Evolutionary conservation across 1,284 basidiomycete species (phyloP).

Genomic region (Cutaneotrichosporon sp.): DNA sequence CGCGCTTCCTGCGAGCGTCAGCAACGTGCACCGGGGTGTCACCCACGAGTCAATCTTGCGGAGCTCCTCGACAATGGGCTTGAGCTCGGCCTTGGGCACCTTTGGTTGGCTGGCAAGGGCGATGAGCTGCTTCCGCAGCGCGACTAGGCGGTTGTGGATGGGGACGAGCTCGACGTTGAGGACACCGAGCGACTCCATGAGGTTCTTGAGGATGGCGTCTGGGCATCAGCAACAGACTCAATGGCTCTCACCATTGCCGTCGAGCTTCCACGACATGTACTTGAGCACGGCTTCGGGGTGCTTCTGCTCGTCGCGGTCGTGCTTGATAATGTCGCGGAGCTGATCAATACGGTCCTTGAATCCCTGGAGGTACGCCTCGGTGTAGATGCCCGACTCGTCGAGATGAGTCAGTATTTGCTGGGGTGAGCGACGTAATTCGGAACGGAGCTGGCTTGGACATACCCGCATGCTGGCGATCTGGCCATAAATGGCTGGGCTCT

Average conservation of each 20-base stretch:
- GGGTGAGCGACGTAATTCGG: slow-evolving; percentile 15
- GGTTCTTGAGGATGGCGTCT: slow-evolving; percentile 74
- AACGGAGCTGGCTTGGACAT: slow-evolving; percentile 55
- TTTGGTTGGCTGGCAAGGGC: slow-evolving; percentile 84
- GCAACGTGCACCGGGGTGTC: background rate
- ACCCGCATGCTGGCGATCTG: slow-evolving; percentile 92
- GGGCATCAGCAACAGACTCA: slow-evolving; percentile 13
- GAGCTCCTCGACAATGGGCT: slow-evolving; percentile 87
- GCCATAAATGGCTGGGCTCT: slow-evolving; percentile 88
- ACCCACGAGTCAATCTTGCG: slow-evolving; percentile 92
- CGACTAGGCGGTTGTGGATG: slow-evolving; percentile 84
- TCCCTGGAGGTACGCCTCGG: slow-evolving; percentile 80
- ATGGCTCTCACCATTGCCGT: slow-evolving; percentile 76
- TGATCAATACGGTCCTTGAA: slow-evolving; percentile 78
- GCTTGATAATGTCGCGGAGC: slow-evolving; percentile 77
- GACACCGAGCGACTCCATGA: slow-evolving; percentile 78
- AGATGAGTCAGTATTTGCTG: slow-evolving; percentile 92
- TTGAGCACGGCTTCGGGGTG: slow-evolving; percentile 86
- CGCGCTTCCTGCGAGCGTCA: slow-evolving; percentile 68
- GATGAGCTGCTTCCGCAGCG: slow-evolving; percentile 83
- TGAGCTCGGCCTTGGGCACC: slow-evolving; percentile 81
- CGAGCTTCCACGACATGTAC: slow-evolving; percentile 85
- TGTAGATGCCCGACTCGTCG: slow-evolving; percentile 92
- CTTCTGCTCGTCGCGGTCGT: slow-evolving; percentile 76
- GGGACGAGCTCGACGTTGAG: slow-evolving; percentile 85